Evolutionary conservation across 2,329 filamentous ascomycete species (phyloP).

Genomic region (Aurifilum marmelostoma): DNA sequence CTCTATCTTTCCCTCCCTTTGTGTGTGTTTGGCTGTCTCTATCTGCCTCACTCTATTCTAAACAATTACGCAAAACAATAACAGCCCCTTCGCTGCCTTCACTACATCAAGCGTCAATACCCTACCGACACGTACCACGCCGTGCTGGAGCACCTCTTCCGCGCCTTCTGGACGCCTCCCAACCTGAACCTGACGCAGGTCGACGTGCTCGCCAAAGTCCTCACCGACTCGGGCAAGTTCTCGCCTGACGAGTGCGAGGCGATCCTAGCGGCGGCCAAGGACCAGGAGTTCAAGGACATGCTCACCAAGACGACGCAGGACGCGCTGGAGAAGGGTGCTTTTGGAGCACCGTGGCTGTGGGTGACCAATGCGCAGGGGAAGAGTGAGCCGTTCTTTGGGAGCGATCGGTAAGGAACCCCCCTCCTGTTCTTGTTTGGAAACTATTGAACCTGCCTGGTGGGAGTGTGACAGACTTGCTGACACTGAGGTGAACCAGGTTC

Average conservation of each 20-base stretch:
- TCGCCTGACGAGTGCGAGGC: slow-evolving; percentile 52
- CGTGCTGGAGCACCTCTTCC: slow-evolving; percentile 58
- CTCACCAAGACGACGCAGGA: slow-evolving; percentile 61
- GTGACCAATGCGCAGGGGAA: slow-evolving; percentile 61
- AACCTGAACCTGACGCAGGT: slow-evolving; percentile 63
- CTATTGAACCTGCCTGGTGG: no score
- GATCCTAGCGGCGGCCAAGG: slow-evolving; percentile 57
- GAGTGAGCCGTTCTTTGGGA: slow-evolving; percentile 75
- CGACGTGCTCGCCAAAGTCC: slow-evolving; percentile 50
- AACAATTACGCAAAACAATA: not conserved
- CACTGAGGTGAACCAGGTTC: slow-evolving; percentile 49
- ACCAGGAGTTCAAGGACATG: slow-evolving; percentile 46
- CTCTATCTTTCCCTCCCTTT: not conserved
- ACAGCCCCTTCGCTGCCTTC: slow-evolving; percentile 65
- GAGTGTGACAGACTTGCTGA: not conserved
- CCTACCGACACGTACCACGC: slow-evolving; percentile 53
- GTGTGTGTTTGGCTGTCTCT: no score
- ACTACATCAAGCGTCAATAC: slow-evolving; percentile 65
- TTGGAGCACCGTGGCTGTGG: slow-evolving; percentile 78
- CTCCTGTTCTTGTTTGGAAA: no score
- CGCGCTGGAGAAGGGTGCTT: slow-evolving; percentile 68
- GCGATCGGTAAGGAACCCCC: slow-evolving; percentile 57
- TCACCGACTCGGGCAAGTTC: slow-evolving; percentile 49
- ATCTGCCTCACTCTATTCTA: no score
- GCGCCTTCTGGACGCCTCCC: slow-evolving; percentile 64